Evolutionary conservation across 768 basidiomycete genomes (phyloP), one percentile per base, ranked within the genome.

Genomic region (Panaeolus papilionaceus): DNA sequence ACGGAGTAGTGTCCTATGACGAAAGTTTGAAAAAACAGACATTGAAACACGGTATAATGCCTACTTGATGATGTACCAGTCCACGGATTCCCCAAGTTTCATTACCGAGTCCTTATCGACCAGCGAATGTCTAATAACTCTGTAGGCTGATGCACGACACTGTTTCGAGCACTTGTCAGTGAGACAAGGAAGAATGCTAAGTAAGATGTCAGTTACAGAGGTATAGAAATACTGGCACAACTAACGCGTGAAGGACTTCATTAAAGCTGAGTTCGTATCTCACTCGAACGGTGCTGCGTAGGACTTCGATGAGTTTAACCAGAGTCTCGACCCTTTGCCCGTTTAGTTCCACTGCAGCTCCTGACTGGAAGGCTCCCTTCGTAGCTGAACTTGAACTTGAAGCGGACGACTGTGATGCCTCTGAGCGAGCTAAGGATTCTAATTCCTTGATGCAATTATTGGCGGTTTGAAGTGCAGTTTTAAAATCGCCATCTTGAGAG

Each of bases 1-100:
- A 12, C 96, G 89, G 0, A 92, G 88, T 16, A 99, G 82, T 1
- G 96, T 90, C 71, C 95, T 96, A 68, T 10, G 63, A 38, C 9
- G 33, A 67, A 68, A 66, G 66, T 64, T n/a, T 61, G 66, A 65
- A 62, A 66, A 49, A 49, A 49, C 8, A 23, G 20, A 38, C 68
- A 11, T 58, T 69, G 42, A 71, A 65, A 44, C 18, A 40, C 18
- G 8, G 8, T 65, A 44, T n/a, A 73, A 40, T 42, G 39, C 84
- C 63, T 69, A 96, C 96, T 92, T 92, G 70, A 98, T 88, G 58
- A 99, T 88, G 74, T 93, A 95, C 91, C 94, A 96, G 71, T 98
- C 95, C 39, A 98, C 76, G 18, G 90, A 85, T 23, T 88, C 85
- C 12, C 86, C 84, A 38, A 98, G 80, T 23, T 81, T 82, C 66